These are phyloP conservation scores for Ceraceosorus guamensis DNA, from an alignment of 1,284 basidiomycete species.

Conservation along the genomic window DNA sequence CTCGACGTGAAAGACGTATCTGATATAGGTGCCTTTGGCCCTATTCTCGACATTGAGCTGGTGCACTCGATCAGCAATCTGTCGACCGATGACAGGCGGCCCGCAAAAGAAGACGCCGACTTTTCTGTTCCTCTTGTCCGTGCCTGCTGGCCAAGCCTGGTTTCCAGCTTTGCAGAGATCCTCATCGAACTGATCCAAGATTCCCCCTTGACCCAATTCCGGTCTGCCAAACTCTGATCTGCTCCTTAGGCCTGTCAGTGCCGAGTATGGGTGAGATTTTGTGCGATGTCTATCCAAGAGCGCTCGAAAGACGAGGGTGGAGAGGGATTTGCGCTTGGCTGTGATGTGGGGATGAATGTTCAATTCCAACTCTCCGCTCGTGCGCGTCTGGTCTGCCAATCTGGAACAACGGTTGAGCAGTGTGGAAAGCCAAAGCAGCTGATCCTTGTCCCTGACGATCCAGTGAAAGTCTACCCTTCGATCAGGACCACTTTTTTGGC, in stretches of 20 bases:
- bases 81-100: constrained; percentile 1
- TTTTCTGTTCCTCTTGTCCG: not conserved
- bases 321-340: constrained; percentile 7
- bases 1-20: constrained; percentile 9
- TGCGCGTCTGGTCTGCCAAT: not conserved
- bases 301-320: constrained; percentile 8
- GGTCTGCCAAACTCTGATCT: constrained; percentile 7
- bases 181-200: constrained; percentile 3
- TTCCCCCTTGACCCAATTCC: not conserved
- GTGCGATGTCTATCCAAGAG: constrained; percentile 7
- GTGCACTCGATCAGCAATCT: constrained; percentile 2
- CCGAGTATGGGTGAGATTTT: not conserved
- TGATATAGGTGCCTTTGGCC: not conserved
- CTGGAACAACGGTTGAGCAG: constrained; percentile 8
- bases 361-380: constrained; percentile 3
- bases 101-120: constrained; percentile 13
- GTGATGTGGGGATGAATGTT: constrained; percentile 8
- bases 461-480: constrained; percentile 11
- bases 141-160: not conserved
- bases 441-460: constrained; percentile 8
- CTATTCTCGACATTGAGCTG: not conserved
- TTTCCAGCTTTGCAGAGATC: not conserved
- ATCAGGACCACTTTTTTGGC: too few species aligned
- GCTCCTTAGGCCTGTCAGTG: constrained; percentile 5
- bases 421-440: constrained; percentile 11